Percentiles rank a stretch among this genome's conserved stretches.
These are phyloP conservation scores for Orbilia ellipsospora DNA, from an alignment of 2,329 filamentous ascomycete species.

Conservation along the genomic window DNA sequence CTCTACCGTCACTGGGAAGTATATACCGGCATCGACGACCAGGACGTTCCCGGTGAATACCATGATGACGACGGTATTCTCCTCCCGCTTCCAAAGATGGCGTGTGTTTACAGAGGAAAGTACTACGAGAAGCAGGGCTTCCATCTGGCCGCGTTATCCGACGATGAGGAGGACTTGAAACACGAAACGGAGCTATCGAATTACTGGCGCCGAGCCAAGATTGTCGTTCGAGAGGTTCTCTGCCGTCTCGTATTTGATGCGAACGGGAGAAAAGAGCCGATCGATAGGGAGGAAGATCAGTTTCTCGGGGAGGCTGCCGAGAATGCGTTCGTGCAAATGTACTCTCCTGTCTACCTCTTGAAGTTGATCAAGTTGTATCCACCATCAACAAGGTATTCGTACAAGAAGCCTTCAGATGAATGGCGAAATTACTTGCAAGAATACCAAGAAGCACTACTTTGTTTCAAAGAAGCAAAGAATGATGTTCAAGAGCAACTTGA, in stretches of 20 bases:
- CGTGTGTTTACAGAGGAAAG: slow-evolving; percentile 8
- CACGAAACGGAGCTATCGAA: slow-evolving; percentile 14
- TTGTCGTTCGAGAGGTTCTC: slow-evolving; percentile 22
- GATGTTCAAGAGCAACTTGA: slow-evolving; percentile 11
- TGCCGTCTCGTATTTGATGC: slow-evolving; percentile 9
- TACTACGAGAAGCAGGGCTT: slow-evolving; percentile 22
- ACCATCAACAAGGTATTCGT: background rate
- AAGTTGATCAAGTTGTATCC: slow-evolving; percentile 13
- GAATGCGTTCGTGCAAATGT: slow-evolving; percentile 13
- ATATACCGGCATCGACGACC: slow-evolving; percentile 15
- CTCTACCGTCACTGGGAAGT: slow-evolving; percentile 23
- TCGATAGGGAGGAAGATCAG: slow-evolving; percentile 14
- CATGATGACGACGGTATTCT: slow-evolving; percentile 18
- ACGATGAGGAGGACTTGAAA: slow-evolving; percentile 1
- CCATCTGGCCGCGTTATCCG: slow-evolving; percentile 7
- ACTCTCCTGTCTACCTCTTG: slow-evolving; percentile 8
- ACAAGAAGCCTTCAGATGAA: background rate
- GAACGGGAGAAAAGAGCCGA: slow-evolving; percentile 4
- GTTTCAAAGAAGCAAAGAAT: slow-evolving; percentile 15
- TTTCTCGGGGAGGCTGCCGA: slow-evolving; percentile 20
- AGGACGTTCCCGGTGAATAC: slow-evolving; percentile 15
- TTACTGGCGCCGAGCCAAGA: slow-evolving; percentile 18
- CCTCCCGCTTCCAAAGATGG: slow-evolving; percentile 12
- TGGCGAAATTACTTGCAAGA: background rate
- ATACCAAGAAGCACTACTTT: slow-evolving; percentile 6